phyloP scores from a whole-genome alignment of 176 grass and related monocot species.

The Cymbopogon citratus region DNA sequence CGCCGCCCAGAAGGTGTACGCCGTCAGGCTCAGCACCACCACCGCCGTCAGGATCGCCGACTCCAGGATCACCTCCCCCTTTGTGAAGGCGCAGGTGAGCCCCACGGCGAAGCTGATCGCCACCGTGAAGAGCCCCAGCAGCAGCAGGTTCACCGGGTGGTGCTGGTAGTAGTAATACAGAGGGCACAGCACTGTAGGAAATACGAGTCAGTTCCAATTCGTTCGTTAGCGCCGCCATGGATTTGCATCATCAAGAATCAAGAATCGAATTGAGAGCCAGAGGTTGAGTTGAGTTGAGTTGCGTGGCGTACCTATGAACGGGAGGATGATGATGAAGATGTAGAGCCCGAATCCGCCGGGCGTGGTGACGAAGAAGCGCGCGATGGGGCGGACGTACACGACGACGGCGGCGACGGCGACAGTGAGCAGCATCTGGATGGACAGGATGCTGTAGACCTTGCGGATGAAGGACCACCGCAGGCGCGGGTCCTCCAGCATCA shows the following conservation, averaged over 20 bases:
- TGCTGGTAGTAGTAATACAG: slow-evolving; percentile 83
- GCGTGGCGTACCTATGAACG: slow-evolving; percentile 54
- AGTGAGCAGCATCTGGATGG: slow-evolving; percentile 91
- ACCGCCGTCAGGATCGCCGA: slow-evolving; percentile 68
- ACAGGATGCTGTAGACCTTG: slow-evolving; percentile 79
- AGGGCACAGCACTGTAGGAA: slow-evolving; percentile 67
- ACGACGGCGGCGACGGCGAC: slow-evolving; percentile 62
- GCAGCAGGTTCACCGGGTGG: slow-evolving; percentile 73
- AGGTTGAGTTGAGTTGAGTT: too few relatives aligned
- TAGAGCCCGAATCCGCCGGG: slow-evolving; percentile 66
- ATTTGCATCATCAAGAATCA: background rate
- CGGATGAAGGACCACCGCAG: slow-evolving; percentile 82
- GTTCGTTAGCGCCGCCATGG: background rate
- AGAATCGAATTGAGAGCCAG: background rate
- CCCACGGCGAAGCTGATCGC: slow-evolving; percentile 91
- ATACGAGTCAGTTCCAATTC: background rate
- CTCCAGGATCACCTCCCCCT: slow-evolving; percentile 77
- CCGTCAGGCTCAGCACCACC: slow-evolving; percentile 82
- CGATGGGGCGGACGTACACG: slow-evolving; percentile 64
- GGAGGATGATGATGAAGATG: slow-evolving; percentile 87
- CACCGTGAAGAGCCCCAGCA: slow-evolving; percentile 69
- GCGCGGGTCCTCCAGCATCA: slow-evolving; percentile 86
- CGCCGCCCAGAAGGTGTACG: slow-evolving; percentile 94
- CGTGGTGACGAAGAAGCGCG: slow-evolving; percentile 72
- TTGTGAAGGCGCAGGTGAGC: slow-evolving; percentile 77